Conservation (phyloP, 352 stramenopile genomes). For the Phytophthora meadii region DNA sequence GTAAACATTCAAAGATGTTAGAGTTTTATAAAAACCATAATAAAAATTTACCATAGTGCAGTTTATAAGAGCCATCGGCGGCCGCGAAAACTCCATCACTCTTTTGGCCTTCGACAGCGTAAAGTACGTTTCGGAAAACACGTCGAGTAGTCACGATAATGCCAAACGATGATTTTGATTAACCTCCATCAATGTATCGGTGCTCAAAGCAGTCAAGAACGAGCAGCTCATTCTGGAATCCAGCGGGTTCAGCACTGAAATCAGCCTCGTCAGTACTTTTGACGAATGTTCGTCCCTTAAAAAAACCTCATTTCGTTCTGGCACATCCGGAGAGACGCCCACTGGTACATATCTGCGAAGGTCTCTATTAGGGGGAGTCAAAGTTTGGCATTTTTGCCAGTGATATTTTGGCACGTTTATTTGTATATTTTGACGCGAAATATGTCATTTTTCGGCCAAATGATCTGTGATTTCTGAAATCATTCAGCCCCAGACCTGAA, state of each 20-base stretch:
- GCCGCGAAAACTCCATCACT: constrained; percentile 17
- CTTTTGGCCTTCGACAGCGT: constrained; percentile 8
- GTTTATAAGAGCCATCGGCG: constrained; percentile 21
- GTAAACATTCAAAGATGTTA: background rate
- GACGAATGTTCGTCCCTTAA: background rate
- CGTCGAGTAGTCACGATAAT: constrained; percentile 13
- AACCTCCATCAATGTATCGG: constrained; percentile 11
- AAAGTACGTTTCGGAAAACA: constrained; percentile 7
- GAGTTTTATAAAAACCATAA: background rate
- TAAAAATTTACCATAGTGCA: constrained; percentile 19
- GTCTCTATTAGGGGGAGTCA: too few species aligned
- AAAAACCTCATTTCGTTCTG: too few species aligned
- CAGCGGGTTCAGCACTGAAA: background rate
- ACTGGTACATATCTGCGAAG: too few species aligned
- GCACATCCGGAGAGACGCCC: too few species aligned
- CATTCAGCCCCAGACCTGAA: too few species aligned
- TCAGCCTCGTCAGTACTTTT: background rate
- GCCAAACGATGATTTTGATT: constrained; percentile 5
- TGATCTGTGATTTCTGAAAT: too few species aligned
- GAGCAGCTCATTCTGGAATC: constrained; percentile 5
- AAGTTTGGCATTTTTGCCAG: too few species aligned
- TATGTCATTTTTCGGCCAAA: too few species aligned
- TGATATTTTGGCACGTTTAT: background rate
- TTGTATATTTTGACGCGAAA: too few species aligned
- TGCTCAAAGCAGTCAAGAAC: constrained; percentile 23